These are phyloP conservation scores for Hypoxylon sp. DNA, from an alignment of 2,329 filamentous ascomycete genomes.

Conservation along the genomic window DNA sequence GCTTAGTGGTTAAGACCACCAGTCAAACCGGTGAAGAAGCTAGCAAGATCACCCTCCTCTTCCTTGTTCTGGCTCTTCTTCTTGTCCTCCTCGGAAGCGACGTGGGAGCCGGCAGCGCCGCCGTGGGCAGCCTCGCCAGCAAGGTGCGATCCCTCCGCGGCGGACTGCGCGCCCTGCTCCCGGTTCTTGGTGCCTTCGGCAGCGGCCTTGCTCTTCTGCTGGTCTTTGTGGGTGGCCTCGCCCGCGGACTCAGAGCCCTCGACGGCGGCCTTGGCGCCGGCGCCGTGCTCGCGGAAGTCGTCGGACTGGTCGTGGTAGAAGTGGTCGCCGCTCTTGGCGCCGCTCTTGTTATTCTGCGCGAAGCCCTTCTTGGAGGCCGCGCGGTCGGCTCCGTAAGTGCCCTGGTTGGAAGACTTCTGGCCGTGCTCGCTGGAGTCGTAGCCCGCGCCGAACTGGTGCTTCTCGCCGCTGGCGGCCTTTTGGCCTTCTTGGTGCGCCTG, in stretches of 20 bases:
- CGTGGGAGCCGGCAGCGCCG: constrained; percentile 2
- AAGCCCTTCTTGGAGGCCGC: constrained; percentile 27
- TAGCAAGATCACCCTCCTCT: not conserved
- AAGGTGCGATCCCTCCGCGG: not conserved
- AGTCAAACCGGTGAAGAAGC: constrained; percentile 15
- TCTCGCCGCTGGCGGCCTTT: not conserved
- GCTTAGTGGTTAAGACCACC: constrained; percentile 8
- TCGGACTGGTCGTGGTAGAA: constrained; percentile 17
- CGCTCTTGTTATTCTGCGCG: constrained; percentile 29
- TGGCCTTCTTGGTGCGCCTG: constrained; percentile 2
- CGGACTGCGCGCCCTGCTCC: constrained; percentile 1
- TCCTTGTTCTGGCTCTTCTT: constrained; percentile 6
- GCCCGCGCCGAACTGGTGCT: constrained; percentile 10
- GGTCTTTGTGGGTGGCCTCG: not conserved
- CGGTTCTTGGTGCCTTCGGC: not conserved
- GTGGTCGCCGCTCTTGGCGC: constrained; percentile 19
- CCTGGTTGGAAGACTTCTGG: constrained; percentile 4
- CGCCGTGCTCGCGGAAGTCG: constrained; percentile 12
- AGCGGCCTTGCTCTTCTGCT: constrained; percentile 10
- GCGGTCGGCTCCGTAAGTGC: constrained; percentile 26
- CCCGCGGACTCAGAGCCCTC: constrained; percentile 2
- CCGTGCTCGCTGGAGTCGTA: constrained; percentile 18
- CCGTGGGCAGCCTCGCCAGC: constrained; percentile 5
- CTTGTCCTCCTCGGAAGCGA: constrained; percentile 7
- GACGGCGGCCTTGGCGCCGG: not conserved